A percentile compares a stretch with the other conserved stretches of the same genome.
Evolutionary conservation across 129 eudicot genomes (phyloP).

Genomic region (Flaveria trinervia): DNA sequence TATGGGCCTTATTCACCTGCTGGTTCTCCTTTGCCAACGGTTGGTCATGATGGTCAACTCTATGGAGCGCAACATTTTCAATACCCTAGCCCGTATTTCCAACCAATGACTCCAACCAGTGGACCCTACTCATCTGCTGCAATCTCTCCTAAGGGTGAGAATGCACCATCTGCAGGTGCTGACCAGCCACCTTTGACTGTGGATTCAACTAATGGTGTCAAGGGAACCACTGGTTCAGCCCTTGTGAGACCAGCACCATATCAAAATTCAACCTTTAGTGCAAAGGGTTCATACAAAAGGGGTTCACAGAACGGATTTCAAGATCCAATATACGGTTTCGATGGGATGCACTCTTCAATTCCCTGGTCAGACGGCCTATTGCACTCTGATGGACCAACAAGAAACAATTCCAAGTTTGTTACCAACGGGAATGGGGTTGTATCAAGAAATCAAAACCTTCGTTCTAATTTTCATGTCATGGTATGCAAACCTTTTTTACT

Average conservation of each 20-base stretch:
- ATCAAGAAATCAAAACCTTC: not conserved
- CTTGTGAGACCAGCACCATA: not conserved
- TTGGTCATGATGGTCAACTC: constrained; percentile 51
- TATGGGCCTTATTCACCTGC: constrained; percentile 75
- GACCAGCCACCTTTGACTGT: not conserved
- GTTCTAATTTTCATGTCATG: not conserved
- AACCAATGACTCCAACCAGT: constrained; percentile 42
- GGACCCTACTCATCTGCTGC: not conserved
- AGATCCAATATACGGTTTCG: not conserved
- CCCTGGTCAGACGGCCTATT: too few relatives aligned
- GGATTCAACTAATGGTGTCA: not conserved
- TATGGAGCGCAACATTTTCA: constrained; percentile 74
- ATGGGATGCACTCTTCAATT: not conserved
- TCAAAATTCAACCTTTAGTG: not conserved
- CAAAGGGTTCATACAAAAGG: not conserved
- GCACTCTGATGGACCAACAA: not conserved
- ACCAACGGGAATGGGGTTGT: not conserved
- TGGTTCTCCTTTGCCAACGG: constrained; percentile 53
- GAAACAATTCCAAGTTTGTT: too few relatives aligned
- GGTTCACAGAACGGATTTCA: not conserved
- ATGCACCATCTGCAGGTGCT: not conserved
- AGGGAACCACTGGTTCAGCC: not conserved
- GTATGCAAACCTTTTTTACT: not conserved
- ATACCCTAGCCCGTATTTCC: constrained; percentile 61
- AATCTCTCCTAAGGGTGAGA: constrained; percentile 44